Base-by-base conservation (phyloP, 2,329 filamentous ascomycete species). In the Talaromyces amestolkiae region DNA sequence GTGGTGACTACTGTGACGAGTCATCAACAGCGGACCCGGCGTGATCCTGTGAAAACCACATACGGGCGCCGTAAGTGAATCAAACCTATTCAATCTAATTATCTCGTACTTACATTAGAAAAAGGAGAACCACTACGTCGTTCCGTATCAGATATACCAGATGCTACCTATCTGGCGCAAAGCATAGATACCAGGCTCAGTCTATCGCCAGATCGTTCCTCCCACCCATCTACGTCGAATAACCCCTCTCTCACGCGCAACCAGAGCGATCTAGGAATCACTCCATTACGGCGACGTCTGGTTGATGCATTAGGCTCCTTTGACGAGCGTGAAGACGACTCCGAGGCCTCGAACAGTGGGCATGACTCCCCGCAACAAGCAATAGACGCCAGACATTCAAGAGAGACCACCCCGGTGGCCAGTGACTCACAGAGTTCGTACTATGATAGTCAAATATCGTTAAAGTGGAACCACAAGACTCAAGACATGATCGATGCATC, bases 241-340 rank as follows among this genome's bases (percentile, higher is more conserved):
- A 33, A 27, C 22, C 61, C 27, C 37, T 27, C 56, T 59, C 6
- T 45, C 11, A 19, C 39, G 17, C 56, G 37, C 9, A 33, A 10
- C 11, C 56, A 45, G 22, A 19, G 13, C 15, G 56, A 59, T 59
- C 22, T 59, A 58, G 62, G 43, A 31, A 53, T 59, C 35, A 71
- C 71, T n/a, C 69, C 70, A 22, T 67, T 68, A 15, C 74, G 77
- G 45, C 75, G 69, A 64, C 74, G 77, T 61, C 65, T 79, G 39
- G 71, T 79, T 37, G 76, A 79, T 67, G 74, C 74, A 13, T 63
- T 79, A 45, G 70, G 70, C 54, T 61, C 68, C 3, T 65, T 66
- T 22, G 68, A 69, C 49, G 24, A 56, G 15, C 61, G 65, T n/a
- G 49, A 43, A 11, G 65, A 68, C 31, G 58, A 54, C n/a, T 39